phyloP scores from a whole-genome alignment of 495 filamentous ascomycete species.

The Penicillium dipodomyicola region DNA sequence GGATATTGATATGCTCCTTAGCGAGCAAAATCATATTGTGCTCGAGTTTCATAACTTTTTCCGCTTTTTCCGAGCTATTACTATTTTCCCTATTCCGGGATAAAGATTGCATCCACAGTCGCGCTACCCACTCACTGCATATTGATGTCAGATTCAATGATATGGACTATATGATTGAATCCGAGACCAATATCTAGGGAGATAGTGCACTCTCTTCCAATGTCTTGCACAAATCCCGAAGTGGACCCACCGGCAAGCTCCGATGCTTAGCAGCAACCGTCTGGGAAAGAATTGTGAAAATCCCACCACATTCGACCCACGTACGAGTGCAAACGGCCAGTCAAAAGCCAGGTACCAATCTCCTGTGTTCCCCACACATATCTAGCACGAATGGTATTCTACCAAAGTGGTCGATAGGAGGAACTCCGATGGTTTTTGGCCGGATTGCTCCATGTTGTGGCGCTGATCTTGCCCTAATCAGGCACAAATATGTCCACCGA shows the following conservation, averaged over 20 bases:
- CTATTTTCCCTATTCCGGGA: too few species aligned
- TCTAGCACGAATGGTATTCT: neutral
- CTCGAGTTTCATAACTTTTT: too few species aligned
- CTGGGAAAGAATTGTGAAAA: neutral
- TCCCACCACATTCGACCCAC: neutral
- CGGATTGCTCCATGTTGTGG: neutral
- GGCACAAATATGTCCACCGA: neutral
- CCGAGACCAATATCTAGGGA: too few species aligned
- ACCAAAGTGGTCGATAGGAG: neutral
- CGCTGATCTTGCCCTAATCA: neutral
- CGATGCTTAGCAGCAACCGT: neutral
- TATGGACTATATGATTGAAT: too few species aligned
- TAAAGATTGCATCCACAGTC: too few species aligned
- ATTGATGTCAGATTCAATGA: too few species aligned
- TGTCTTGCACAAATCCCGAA: neutral
- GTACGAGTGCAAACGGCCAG: neutral
- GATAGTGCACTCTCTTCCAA: too few species aligned
- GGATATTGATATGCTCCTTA: too few species aligned
- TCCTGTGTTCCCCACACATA: neutral
- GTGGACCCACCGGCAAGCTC: conserved; percentile 3
- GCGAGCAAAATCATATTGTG: too few species aligned
- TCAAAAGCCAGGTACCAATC: neutral
- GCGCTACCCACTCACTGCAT: too few species aligned
- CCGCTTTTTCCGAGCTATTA: too few species aligned
- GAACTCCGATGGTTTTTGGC: neutral